Evolutionary conservation across 768 basidiomycete species (phyloP).

Genomic region (Xerocomellus chrysenteron): DNA sequence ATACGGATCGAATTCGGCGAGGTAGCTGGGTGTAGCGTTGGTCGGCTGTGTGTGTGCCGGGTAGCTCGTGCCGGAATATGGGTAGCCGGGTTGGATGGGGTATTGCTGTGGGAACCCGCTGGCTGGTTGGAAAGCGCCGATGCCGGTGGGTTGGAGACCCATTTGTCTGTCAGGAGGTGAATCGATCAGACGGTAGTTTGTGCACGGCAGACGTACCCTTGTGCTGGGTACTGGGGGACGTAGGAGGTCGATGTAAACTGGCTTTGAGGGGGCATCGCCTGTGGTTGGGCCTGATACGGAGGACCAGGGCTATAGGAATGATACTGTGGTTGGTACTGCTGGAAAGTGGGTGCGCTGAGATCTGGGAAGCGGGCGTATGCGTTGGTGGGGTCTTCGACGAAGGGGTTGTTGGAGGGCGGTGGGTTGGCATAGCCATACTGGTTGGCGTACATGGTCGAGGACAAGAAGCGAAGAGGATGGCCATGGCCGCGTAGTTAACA

Average conservation of each 20-base stretch:
- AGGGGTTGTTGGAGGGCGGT: constrained; percentile 60
- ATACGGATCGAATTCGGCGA: constrained; percentile 44
- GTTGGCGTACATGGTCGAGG: constrained; percentile 40
- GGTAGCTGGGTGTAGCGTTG: constrained; percentile 22
- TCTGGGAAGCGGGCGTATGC: constrained; percentile 63
- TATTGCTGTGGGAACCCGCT: constrained; percentile 58
- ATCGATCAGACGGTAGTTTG: neutral
- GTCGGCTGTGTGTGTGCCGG: constrained; percentile 15
- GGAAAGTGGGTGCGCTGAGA: constrained; percentile 37
- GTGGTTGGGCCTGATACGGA: constrained; percentile 19
- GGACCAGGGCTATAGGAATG: constrained; percentile 14
- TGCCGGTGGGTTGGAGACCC: constrained; percentile 32
- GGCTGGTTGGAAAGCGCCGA: constrained; percentile 45
- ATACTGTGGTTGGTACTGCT: constrained; percentile 38
- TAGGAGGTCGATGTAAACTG: constrained; percentile 25
- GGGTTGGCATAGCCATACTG: constrained; percentile 34
- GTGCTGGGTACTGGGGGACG: constrained; percentile 24
- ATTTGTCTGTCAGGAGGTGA: constrained; percentile 21
- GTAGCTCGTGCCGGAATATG: constrained; percentile 32
- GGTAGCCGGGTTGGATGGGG: constrained; percentile 16
- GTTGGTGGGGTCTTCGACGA: constrained; percentile 52
- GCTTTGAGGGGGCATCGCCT: constrained; percentile 18
- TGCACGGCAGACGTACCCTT: constrained; percentile 14
- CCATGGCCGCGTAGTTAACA: neutral
- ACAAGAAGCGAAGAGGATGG: neutral